Base-by-base conservation (phyloP, 371 early-diverging fungal species). In the Entomophthora muscae region DNA sequence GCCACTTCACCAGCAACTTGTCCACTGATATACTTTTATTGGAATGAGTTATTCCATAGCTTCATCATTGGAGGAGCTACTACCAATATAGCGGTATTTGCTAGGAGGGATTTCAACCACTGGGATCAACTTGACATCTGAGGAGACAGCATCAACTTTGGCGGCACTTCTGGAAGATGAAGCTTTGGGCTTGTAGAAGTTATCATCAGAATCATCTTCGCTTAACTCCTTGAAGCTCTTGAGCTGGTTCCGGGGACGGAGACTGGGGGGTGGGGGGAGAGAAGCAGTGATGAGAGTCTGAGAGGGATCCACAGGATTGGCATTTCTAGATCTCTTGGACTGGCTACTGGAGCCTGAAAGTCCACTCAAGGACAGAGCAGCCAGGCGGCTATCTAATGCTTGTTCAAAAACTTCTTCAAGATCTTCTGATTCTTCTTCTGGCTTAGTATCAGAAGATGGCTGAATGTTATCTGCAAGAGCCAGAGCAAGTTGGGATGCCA, bases 401-500 rank as follows among this genome's bases (percentile, higher is more conserved):
- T 42, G 42, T 17, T 10, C 17, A 17, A 42, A 42, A 17, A 17
- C 42, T 17, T 42, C 42, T 17, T 42, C 42, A 17, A 42, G 42
- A 17, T 42, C 17, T 10, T 5, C 5, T 17, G 42, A 10, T 17
- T 17, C 42, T 17, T 5, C 42, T 17, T 17, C 10, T 10, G 5
- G 10, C 5, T 17, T 42, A 5, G 17, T 5, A 42, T 42, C 42
- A 17, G 17, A 5, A 5, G 5, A 5, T 5, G 42, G 42, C 10
- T 42, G 42, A 17, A 42, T 5, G 42, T 42, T 42, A 5, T 5
- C 42, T 10, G 61, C 31, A 7, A 61, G 10, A 1, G 77, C 78
- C 28, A 75, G 69, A 24, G 69, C 66, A 17, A 81, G 68, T 53
- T 71, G 61, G 12, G 64, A 64, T 61, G 75, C 75, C 2, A 81